A percentile compares a stretch with the other conserved stretches of the same genome.
Conservation (phyloP, 495 filamentous ascomycete species). For the Chaetomium tenue region DNA sequence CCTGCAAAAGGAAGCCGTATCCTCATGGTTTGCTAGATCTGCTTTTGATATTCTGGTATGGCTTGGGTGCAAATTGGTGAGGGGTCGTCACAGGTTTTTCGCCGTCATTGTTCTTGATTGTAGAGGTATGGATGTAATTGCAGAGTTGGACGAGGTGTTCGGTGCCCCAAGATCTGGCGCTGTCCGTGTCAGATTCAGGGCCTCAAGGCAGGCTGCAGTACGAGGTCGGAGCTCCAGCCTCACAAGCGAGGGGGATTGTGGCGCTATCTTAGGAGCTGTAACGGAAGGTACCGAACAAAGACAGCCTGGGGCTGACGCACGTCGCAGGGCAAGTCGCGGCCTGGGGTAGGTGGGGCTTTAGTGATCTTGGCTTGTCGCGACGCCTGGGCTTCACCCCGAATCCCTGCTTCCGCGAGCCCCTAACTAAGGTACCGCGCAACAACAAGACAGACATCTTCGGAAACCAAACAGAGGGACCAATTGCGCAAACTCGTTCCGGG, state of each 20-base stretch:
- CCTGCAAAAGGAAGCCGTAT: constrained; percentile 73
- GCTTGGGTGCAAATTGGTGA: background rate
- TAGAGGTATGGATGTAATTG: background rate
- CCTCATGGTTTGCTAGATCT: constrained; percentile 50
- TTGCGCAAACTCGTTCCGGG: no score
- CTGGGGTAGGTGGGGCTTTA: constrained; percentile 8
- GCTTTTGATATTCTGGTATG: background rate
- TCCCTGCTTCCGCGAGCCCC: background rate
- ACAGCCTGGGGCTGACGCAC: background rate
- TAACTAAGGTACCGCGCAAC: no score
- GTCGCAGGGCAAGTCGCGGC: background rate
- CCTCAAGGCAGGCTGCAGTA: background rate
- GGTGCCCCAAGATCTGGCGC: background rate
- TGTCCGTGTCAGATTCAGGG: background rate
- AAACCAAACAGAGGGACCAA: no score
- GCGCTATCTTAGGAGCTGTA: background rate
- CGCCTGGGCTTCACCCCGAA: background rate
- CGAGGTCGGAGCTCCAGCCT: constrained; percentile 12
- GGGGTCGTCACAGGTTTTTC: background rate
- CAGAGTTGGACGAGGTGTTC: background rate
- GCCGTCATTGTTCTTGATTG: constrained; percentile 4
- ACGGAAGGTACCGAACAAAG: background rate
- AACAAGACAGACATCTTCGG: no score
- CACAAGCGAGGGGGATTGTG: constrained; percentile 4
- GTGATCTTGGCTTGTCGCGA: background rate